Conservation (phyloP, 1,284 basidiomycete species). For the Irpex sp. region DNA sequence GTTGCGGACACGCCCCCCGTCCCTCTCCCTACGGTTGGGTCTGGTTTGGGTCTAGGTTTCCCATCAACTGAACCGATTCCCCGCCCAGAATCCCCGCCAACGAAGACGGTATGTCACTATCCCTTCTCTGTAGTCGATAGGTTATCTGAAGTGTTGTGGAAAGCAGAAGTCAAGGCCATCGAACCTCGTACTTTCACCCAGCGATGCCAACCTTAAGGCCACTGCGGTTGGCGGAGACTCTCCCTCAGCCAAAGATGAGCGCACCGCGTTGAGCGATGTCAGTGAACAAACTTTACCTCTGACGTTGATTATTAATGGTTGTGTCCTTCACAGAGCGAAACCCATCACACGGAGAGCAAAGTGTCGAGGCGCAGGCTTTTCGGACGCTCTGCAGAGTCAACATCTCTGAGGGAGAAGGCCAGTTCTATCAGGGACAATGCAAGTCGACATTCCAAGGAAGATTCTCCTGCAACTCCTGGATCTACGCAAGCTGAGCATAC, state of each 20-base stretch:
- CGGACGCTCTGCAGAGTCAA: conserved; percentile 40
- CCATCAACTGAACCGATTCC: conserved; percentile 4
- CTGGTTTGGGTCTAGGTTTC: conserved; percentile 20
- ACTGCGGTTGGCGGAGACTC: conserved; percentile 31
- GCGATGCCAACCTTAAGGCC: conserved; percentile 52
- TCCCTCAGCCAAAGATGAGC: conserved; percentile 41
- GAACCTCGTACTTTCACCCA: conserved; percentile 54
- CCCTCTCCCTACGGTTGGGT: neutral
- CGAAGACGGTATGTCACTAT: conserved; percentile 1
- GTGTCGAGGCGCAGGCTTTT: conserved; percentile 49
- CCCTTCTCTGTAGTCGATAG: neutral
- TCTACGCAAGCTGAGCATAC: conserved; percentile 23
- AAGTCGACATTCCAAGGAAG: conserved; percentile 34
- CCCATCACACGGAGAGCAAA: conserved; percentile 23
- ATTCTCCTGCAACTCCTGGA: conserved; percentile 20
- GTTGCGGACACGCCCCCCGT: neutral
- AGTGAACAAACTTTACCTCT: conserved; percentile 18
- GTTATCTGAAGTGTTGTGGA: conserved; percentile 3
- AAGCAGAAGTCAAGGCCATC: conserved; percentile 35
- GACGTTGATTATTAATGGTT: neutral
- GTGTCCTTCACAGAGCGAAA: conserved; percentile 44
- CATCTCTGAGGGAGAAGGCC: conserved; percentile 26
- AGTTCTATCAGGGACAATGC: conserved; percentile 30
- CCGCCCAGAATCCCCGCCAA: conserved; percentile 3
- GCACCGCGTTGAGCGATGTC: conserved; percentile 66